These are phyloP conservation scores for Pseudocercospora vitis DNA, from an alignment of 2,329 filamentous ascomycete genomes.

Conservation along the genomic window DNA sequence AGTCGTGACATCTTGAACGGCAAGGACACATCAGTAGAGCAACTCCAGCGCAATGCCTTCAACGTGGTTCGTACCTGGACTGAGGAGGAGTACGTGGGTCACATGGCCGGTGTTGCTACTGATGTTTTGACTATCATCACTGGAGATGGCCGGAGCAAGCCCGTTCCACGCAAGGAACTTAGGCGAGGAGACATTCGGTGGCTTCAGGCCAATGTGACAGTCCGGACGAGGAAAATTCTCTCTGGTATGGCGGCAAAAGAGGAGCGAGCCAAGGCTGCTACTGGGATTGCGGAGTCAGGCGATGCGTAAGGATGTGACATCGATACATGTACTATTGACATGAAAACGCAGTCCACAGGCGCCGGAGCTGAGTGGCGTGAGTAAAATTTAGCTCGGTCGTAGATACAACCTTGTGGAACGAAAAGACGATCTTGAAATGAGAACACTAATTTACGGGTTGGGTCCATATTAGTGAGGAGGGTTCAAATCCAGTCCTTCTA, in stretches of 20 bases:
- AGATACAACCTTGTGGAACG: too few species aligned
- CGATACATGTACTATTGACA: not conserved
- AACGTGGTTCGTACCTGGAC: not conserved
- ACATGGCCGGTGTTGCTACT: not conserved
- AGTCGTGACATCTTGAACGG: not conserved
- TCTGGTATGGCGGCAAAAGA: constrained; percentile 3
- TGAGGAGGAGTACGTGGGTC: not conserved
- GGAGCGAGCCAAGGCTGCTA: not conserved
- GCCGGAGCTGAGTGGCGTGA: not conserved
- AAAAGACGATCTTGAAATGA: too few species aligned
- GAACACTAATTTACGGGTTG: too few species aligned
- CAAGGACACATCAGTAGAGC: not conserved
- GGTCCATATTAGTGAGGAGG: constrained; percentile 16
- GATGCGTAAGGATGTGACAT: not conserved
- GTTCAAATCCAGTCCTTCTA: constrained; percentile 58
- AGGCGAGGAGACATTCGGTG: constrained; percentile 1
- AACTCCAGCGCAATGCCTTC: not conserved
- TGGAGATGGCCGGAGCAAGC: constrained; percentile 7
- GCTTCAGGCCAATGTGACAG: constrained; percentile 10
- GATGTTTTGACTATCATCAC: constrained; percentile 9
- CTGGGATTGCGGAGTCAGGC: not conserved
- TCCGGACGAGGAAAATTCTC: constrained; percentile 8
- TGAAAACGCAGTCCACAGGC: too few species aligned
- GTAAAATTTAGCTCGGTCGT: not conserved
- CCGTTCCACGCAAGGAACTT: constrained; percentile 9